Base-by-base conservation (phyloP, 352 stramenopile genomes). In the Phytophthora pinifolia region DNA sequence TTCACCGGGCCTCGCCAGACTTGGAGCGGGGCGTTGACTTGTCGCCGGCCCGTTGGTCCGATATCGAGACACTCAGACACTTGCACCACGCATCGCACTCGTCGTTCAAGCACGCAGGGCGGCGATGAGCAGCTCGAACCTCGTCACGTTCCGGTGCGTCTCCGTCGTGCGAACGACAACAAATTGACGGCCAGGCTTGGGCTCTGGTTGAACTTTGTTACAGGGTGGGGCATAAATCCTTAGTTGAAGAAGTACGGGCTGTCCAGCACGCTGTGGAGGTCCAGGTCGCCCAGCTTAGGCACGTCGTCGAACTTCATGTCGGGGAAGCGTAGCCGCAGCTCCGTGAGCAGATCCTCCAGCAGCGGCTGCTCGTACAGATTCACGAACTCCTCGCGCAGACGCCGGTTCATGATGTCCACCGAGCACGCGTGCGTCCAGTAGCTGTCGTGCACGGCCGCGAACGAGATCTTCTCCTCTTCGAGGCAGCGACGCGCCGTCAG, bases 221-320 rank as follows among this genome's bases (percentile, higher is more conserved):
- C 52, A 36, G 29, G 22, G 45, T 41, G 33, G 59, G 46, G 41
- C 47, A 69, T 62, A 69, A 72, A 69, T 66, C 46, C 69, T 74
- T 97, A 99, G 67, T 99, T 98, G 74, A 99, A 99, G 68, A 99
- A 99, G 83, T 99, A 99, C 17, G 78, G 81, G 62, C 96, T 98
- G 48, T 97, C 82, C 45, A 95, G 85, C 22, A 99, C 96, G 50
- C 97, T 83, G 38, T 88, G 77, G 5, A 99, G 70, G 68, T 99
- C 86, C 31, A 99, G 80, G 34, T 96, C 70, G 44, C 97, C 97
- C 54, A 86, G 73, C 59, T 92, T 59, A 2, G 97, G 98, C 18
- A 99, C 70, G 36, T 94, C 79, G 29, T 96, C 94, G 72, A 99
- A 99, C 20, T 91, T 63, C 33, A 98, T 80, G 37, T 92, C 82